Conservation (phyloP, 805 yeast genomes). For the Lipomyces orientalis region DNA sequence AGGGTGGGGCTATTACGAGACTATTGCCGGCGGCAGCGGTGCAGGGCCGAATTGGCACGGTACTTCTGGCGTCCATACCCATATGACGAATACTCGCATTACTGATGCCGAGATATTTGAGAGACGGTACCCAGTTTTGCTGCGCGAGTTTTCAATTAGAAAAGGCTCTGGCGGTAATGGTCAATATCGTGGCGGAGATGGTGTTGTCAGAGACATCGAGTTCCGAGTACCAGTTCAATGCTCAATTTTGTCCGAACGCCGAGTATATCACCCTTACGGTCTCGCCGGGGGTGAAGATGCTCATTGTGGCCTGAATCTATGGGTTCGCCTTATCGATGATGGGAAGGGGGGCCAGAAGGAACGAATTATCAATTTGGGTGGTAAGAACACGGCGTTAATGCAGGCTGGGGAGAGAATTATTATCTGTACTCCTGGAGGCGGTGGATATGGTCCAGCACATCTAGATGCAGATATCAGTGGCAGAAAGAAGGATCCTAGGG, state of each 20-base stretch:
- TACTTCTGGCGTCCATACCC: conserved; percentile 87
- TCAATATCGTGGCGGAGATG: conserved; percentile 76
- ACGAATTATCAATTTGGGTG: conserved; percentile 57
- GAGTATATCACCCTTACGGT: conserved; percentile 87
- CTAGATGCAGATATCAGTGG: conserved; percentile 18
- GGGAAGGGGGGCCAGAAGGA: conserved; percentile 42
- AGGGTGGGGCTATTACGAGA: conserved; percentile 47
- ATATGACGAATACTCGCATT: conserved; percentile 91
- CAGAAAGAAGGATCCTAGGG: conserved; percentile 19
- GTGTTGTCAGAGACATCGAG: conserved; percentile 83
- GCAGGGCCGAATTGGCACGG: conserved; percentile 90
- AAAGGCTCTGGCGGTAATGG: conserved; percentile 83
- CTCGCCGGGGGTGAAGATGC: conserved; percentile 83
- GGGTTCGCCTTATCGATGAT: conserved; percentile 46
- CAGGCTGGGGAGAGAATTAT: conserved; percentile 68
- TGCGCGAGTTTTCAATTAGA: conserved; percentile 74
- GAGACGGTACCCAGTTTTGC: conserved; percentile 81
- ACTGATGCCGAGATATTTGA: conserved; percentile 91
- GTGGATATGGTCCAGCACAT: conserved; percentile 65
- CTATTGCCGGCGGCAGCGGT: conserved; percentile 95
- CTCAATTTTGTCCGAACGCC: conserved; percentile 83
- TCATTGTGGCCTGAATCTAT: conserved; percentile 65
- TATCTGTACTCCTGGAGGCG: conserved; percentile 84
- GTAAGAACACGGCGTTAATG: conserved; percentile 67
- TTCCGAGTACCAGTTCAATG: conserved; percentile 72